Base-by-base conservation (phyloP, 768 basidiomycete genomes). In the Trametes cingulata region DNA sequence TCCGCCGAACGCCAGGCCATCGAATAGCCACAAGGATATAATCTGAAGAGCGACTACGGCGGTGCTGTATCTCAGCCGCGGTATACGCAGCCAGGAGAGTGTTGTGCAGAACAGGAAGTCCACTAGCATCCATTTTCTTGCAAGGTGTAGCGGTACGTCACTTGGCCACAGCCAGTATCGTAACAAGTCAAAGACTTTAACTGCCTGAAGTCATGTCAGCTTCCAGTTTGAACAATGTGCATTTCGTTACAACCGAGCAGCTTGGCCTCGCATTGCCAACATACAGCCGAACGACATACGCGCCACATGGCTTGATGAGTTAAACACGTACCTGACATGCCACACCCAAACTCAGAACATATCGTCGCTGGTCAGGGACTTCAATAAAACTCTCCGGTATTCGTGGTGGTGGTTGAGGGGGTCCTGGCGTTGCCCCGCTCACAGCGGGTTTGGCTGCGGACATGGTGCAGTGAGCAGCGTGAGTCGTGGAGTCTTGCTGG, bases 341-440 rank as follows among this genome's bases (percentile, higher is more conserved):
- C 40, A 86, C 81, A 8, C 87, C 90, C 24, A 93, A 74, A 61
- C 91, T 89, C 43, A 92, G 77, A 63, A 82, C 82, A 67, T 95
- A 92, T 6, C 91, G 80, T 50, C 94, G 80, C 70, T 93, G 91
- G 15, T 91, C 87, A 20, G 91, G 90, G 5, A 86, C 77, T 68
- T 91, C 89, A 29, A 94, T 65, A 69, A 85, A 85, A 56, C 79
- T 81, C 72, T 91, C 88, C 29, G 92, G 83, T 51, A 96, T 85
- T 37, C 90, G 76, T 41, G 92, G 80, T 48, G 65, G 69, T 54
- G 65, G 47, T 33, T 55, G 67, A 25, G 62, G 29, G 24, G 65
- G 62, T 47, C 53, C 52, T 33, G 56, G 14, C 15, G 49, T 12
- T 24, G 57, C 33, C 14, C 51, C 46, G 22, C 49, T 58, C 17